Percentiles rank a stretch among this genome's conserved stretches.
These are phyloP conservation scores for Eucalyptus caleyi DNA, from an alignment of 345 rosid genomes.

Conservation along the genomic window DNA sequence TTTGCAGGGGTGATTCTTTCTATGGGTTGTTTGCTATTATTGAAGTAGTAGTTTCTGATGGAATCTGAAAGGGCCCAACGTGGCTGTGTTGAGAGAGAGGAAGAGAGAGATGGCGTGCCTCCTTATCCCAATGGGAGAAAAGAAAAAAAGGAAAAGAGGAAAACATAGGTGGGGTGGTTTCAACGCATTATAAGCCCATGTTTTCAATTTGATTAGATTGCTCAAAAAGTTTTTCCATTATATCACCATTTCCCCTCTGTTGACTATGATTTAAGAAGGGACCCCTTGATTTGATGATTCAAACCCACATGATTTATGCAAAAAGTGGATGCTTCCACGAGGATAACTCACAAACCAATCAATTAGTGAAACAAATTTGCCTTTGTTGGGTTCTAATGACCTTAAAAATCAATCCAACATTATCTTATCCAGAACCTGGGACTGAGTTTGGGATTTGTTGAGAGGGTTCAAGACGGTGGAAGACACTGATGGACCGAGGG, in stretches of 20 bases:
- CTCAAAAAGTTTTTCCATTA: conserved; percentile 8
- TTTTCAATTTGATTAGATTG: conserved; percentile 15
- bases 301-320: background rate
- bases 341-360: background rate
- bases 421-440: background rate
- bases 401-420: background rate
- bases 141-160: background rate
- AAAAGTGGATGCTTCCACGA: background rate
- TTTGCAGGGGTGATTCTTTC: background rate
- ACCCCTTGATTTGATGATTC: background rate
- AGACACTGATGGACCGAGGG: background rate
- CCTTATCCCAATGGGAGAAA: background rate
- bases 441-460: background rate
- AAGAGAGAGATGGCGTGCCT: background rate
- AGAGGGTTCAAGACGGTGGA: background rate
- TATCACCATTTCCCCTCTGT: background rate
- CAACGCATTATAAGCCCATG: background rate
- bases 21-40: background rate
- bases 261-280: background rate
- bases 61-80: background rate
- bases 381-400: background rate
- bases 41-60: background rate
- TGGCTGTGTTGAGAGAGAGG: background rate
- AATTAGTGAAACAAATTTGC: background rate
- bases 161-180: background rate